Evolutionary conservation across 768 basidiomycete species (phyloP).

Genomic region (Xerocomellus intermedius): DNA sequence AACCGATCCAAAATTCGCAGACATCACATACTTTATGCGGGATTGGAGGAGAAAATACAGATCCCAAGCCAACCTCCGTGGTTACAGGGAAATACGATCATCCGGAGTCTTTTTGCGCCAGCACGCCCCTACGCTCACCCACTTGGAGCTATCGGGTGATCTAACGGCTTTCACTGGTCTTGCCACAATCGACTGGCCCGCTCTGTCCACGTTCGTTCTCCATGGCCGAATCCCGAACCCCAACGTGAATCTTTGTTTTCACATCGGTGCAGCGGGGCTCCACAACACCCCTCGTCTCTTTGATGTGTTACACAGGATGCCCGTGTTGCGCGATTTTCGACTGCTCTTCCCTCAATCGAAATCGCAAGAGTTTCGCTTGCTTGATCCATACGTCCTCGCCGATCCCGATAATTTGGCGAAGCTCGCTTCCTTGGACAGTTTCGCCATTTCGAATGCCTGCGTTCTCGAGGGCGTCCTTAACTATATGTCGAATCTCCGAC

Average conservation of each 20-base stretch:
- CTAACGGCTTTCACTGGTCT: conserved; percentile 27
- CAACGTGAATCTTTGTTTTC: conserved; percentile 12
- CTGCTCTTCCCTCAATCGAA: conserved; percentile 32
- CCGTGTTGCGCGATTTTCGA: conserved; percentile 29
- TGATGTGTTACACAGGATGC: conserved; percentile 32
- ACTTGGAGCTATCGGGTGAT: conserved; percentile 33
- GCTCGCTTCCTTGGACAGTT: conserved; percentile 34
- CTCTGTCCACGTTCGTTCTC: conserved; percentile 28
- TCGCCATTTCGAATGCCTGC: conserved; percentile 37
- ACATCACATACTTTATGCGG: conserved; percentile 34
- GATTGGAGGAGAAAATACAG: conserved; percentile 38
- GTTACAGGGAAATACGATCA: conserved; percentile 29
- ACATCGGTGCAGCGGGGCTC: neutral
- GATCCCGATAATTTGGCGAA: conserved; percentile 25
- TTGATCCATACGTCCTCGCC: conserved; percentile 22
- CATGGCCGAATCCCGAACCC: conserved; percentile 31
- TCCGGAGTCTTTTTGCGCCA: conserved; percentile 30
- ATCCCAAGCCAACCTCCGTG: conserved; percentile 30
- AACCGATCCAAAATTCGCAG: conserved; percentile 31
- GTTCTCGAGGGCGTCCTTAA: conserved; percentile 29
- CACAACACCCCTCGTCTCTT: conserved; percentile 20
- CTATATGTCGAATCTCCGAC: conserved; percentile 28
- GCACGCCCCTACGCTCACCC: conserved; percentile 29
- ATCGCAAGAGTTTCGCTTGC: conserved; percentile 26
- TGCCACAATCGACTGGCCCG: conserved; percentile 32